phyloP scores from a whole-genome alignment of 176 grass and related monocot genomes.

The Cymbopogon citratus region DNA sequence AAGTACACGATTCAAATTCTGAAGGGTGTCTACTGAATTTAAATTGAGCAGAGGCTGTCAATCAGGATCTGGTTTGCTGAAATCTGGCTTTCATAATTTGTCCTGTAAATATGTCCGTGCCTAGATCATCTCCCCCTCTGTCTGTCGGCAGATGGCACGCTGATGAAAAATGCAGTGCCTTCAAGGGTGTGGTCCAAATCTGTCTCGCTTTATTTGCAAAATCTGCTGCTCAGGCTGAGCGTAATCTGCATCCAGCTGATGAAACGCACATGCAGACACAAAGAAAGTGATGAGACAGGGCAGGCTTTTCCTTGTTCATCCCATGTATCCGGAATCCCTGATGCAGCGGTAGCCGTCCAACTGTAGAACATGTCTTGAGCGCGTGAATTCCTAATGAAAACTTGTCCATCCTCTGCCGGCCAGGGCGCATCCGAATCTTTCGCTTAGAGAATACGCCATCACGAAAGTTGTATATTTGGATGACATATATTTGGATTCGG shows the following conservation, averaged over 20 bases:
- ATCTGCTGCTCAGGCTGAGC: conserved; percentile 2
- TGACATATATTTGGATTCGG: no score
- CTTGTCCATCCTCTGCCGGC: not conserved
- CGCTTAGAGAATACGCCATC: not conserved
- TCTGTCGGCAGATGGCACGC: conserved; percentile 8
- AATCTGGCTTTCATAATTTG: not conserved
- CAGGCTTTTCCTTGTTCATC: conserved; percentile 18
- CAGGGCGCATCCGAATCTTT: not conserved
- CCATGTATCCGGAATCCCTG: not conserved
- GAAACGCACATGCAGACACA: conserved; percentile 20
- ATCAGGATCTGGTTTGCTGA: not conserved
- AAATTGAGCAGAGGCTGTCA: not conserved
- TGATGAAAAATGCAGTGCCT: conserved; percentile 13
- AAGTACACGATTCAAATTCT: not conserved
- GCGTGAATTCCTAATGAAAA: not conserved
- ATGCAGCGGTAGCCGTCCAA: not conserved
- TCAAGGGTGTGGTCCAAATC: conserved; percentile 41
- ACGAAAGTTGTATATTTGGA: not conserved
- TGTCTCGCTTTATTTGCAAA: conserved; percentile 30
- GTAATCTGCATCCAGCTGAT: conserved; percentile 20
- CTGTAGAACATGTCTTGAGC: not conserved
- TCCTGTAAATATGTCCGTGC: conserved; percentile 7
- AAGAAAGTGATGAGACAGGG: not conserved
- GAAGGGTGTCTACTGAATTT: not conserved
- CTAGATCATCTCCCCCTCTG: not conserved